Conservation (phyloP, 345 rosid genomes). For the Populus nigra region DNA sequence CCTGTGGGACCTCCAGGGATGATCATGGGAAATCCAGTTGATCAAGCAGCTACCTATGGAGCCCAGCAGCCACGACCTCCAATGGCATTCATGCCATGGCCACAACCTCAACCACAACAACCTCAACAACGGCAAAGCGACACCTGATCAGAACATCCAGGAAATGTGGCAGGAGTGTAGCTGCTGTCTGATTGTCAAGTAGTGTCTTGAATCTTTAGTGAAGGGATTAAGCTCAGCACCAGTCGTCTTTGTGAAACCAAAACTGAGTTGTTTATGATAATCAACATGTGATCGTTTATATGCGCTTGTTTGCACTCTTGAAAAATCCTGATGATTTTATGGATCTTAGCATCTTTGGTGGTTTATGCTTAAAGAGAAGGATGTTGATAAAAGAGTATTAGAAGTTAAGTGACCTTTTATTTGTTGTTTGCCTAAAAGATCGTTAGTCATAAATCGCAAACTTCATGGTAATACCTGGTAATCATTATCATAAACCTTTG, state of each 20-base stretch:
- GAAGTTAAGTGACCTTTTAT: neutral
- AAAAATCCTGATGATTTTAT: neutral
- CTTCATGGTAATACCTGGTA: neutral
- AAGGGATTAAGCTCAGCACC: neutral
- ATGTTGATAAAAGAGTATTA: neutral
- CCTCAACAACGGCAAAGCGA: conserved; percentile 21
- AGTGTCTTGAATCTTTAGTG: neutral
- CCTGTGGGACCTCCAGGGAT: conserved; percentile 36
- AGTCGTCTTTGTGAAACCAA: neutral
- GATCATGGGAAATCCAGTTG: conserved; percentile 43
- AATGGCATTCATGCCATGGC: conserved; percentile 38
- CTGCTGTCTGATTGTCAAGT: neutral
- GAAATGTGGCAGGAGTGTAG: neutral
- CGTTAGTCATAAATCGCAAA: neutral
- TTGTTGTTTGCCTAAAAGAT: no score
- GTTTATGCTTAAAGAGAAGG: neutral
- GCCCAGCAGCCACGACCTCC: conserved; percentile 40
- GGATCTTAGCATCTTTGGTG: neutral
- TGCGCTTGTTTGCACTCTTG: neutral
- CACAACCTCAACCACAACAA: conserved; percentile 28
- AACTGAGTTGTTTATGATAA: neutral
- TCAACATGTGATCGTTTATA: neutral
- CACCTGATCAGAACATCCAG: neutral
- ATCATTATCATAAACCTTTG: neutral
- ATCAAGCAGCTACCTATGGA: conserved; percentile 33